phyloP scores from a whole-genome alignment of 306 rosid species.

The Canavalia gladiata region DNA sequence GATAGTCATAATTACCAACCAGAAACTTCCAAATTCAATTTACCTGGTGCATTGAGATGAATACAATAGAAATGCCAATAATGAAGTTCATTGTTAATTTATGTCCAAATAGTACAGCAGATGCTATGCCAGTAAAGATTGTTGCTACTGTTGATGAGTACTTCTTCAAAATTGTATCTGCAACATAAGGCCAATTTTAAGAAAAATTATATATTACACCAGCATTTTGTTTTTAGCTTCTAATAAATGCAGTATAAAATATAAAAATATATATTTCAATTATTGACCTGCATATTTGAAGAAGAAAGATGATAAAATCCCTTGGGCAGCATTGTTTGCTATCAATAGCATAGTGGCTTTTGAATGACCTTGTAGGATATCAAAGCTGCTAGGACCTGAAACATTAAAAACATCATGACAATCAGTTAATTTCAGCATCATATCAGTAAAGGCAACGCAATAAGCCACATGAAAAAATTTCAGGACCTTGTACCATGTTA shows the following conservation, averaged over 20 bases:
- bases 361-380: constrained; percentile 96
- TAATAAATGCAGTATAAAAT: constrained; percentile 1
- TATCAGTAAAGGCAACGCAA: constrained; percentile 7
- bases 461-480: background rate
- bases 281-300: constrained; percentile 96
- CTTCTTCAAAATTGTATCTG: constrained; percentile 98
- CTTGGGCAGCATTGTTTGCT: constrained; percentile 98
- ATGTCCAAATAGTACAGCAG: constrained; percentile 94
- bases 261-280: constrained; percentile 14
- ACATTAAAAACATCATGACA: constrained; percentile 46
- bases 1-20: constrained; percentile 18
- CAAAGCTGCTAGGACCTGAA: constrained; percentile 90
- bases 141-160: constrained; percentile 99
- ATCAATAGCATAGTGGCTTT: constrained; percentile 92
- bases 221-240: constrained; percentile 8
- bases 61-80: constrained; percentile 95
- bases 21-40: constrained; percentile 41
- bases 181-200: constrained; percentile 36
- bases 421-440: constrained; percentile 35
- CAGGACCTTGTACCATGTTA: no score
- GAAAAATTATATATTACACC: constrained; percentile 1
- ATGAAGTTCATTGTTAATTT: constrained; percentile 88
- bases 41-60: constrained; percentile 99
- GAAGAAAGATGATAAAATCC: constrained; percentile 96
- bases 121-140: constrained; percentile 97